phyloP scores from a whole-genome alignment of 169 alveolate genomes.

The Plasmodium cynomolgi region DNA sequence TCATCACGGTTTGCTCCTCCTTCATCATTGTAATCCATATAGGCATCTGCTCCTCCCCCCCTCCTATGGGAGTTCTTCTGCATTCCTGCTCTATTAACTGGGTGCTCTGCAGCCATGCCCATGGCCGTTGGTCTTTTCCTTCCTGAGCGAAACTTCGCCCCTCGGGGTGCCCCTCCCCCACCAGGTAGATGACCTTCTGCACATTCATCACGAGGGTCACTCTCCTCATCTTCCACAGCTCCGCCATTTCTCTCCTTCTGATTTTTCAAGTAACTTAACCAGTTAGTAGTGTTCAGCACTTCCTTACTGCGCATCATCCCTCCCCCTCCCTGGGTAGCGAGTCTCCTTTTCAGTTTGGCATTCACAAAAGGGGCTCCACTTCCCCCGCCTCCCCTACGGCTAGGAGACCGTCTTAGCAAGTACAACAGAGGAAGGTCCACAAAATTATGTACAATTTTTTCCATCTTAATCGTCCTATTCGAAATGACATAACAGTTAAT shows the following conservation, averaged over 20 bases:
- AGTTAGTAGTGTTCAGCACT: slow-evolving; percentile 2
- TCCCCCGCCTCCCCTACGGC: not conserved
- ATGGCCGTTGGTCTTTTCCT: not conserved
- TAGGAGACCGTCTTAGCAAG: not conserved
- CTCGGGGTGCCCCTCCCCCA: not conserved
- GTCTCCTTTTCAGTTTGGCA: not conserved
- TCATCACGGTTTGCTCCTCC: not conserved
- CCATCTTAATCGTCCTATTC: slow-evolving; percentile 57
- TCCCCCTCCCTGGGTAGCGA: not conserved
- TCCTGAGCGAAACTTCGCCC: not conserved
- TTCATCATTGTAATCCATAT: too few relatives aligned
- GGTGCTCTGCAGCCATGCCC: not conserved
- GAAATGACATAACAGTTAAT: slow-evolving; percentile 62
- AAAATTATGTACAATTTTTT: slow-evolving; percentile 37
- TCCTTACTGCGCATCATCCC: not conserved
- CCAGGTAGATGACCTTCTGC: not conserved
- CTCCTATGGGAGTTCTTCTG: too few relatives aligned
- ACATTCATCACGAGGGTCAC: not conserved
- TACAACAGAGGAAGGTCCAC: slow-evolving; percentile 48
- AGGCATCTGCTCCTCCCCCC: too few relatives aligned
- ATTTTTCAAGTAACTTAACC: not conserved
- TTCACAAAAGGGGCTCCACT: not conserved
- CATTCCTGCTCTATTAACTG: not conserved
- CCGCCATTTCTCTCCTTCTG: not conserved
- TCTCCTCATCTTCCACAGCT: not conserved